phyloP scores from a whole-genome alignment of 164 flowering plant species.

The Chimonanthus salicifolius region DNA sequence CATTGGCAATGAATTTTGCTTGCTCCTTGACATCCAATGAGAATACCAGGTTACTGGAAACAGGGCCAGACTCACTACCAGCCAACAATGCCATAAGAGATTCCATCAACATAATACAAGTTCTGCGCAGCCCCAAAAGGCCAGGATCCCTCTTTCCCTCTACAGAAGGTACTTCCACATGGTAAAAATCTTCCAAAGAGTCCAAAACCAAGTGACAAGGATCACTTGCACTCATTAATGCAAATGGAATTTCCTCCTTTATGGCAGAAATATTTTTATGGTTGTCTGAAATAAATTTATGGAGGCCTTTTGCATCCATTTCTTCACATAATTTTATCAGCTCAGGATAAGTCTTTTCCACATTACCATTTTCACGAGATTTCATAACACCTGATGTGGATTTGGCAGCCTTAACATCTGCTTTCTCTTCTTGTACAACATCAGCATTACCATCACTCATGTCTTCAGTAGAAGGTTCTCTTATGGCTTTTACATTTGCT shows the following conservation, averaged over 20 bases:
- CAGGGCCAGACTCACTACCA: constrained; percentile 20
- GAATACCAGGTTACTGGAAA: constrained; percentile 30
- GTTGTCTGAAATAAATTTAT: constrained; percentile 87
- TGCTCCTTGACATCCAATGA: constrained; percentile 50
- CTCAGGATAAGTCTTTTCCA: constrained; percentile 52
- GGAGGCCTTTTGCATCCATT: constrained; percentile 81
- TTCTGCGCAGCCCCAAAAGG: constrained; percentile 74
- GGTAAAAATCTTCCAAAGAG: constrained; percentile 73
- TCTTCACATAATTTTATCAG: constrained; percentile 69
- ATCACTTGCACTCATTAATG: constrained; percentile 58
- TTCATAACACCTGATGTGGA: constrained; percentile 25
- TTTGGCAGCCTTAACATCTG: constrained; percentile 34
- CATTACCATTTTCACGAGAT: constrained; percentile 26
- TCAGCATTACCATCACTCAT: constrained; percentile 20
- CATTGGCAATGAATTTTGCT: constrained; percentile 75
- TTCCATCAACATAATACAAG: constrained; percentile 96
- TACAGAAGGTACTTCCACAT: constrained; percentile 29
- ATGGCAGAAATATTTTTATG: constrained; percentile 80
- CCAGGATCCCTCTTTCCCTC: constrained; percentile 79
- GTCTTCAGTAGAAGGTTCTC: constrained; percentile 24
- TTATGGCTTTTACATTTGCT: constrained; percentile 18
- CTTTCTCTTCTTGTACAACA: constrained; percentile 38
- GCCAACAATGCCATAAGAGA: constrained; percentile 54
- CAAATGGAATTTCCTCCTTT: constrained; percentile 79
- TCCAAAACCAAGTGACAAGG: constrained; percentile 71